Conservation (phyloP, 371 early-diverging fungal genomes). For the Coemansia sp. region DNA sequence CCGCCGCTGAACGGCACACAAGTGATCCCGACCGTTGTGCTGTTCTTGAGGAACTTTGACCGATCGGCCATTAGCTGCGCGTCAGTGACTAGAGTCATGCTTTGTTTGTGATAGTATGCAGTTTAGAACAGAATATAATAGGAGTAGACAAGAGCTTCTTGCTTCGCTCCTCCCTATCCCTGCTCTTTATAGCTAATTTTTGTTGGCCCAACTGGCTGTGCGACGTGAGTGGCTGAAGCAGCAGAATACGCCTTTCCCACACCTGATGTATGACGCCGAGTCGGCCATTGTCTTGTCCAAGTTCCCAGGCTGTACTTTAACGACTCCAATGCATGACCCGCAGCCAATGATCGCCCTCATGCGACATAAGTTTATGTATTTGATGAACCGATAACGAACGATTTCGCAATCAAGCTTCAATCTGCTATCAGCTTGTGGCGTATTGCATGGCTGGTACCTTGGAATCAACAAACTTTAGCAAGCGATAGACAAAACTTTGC, state of each 20-base stretch:
- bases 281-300: neutral
- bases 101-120: neutral
- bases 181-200: neutral
- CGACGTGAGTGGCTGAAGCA: constrained; percentile 1
- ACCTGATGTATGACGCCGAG: neutral
- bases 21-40: constrained; percentile 66
- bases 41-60: constrained; percentile 47
- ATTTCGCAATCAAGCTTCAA: neutral
- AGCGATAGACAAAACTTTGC: neutral
- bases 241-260: neutral
- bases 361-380: neutral
- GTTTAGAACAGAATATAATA: neutral
- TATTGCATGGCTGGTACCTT: neutral
- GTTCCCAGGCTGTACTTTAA: neutral
- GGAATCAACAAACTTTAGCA: neutral
- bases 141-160: neutral
- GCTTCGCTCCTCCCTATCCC: too few species aligned
- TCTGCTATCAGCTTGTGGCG: neutral
- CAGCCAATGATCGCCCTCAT: constrained; percentile 9
- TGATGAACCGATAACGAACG: neutral
- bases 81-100: constrained; percentile 10
- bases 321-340: neutral
- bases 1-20: constrained; percentile 83
- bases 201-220: neutral
- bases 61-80: constrained; percentile 42